These are phyloP conservation scores for Saccharomyces paradoxus DNA, from an alignment of 805 yeast genomes.

Conservation along the genomic window DNA sequence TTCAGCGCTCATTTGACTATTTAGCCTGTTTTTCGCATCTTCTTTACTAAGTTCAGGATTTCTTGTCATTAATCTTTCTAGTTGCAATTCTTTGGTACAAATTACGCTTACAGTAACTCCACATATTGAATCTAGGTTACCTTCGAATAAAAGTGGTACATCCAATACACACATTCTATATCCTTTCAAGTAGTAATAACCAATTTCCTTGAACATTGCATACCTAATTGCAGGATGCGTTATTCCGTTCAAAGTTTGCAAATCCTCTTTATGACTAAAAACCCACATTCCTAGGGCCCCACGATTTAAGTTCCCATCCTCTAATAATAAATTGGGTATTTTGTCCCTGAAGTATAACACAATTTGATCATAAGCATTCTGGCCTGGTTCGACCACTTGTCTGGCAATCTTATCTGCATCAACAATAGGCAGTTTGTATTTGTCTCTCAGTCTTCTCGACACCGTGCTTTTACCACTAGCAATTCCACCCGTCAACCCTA, in stretches of 20 bases:
- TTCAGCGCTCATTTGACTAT: conserved; percentile 63
- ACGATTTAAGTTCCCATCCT: conserved; percentile 49
- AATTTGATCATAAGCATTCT: conserved; percentile 58
- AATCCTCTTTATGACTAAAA: conserved; percentile 56
- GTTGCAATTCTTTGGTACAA: conserved; percentile 50
- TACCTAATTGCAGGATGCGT: conserved; percentile 79
- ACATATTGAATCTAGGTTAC: conserved; percentile 61
- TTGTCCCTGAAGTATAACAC: conserved; percentile 49
- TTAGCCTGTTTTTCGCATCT: conserved; percentile 67
- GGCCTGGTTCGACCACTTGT: conserved; percentile 77
- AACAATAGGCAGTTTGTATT: conserved; percentile 50
- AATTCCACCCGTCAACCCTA: conserved; percentile 97
- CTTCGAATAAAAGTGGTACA: conserved; percentile 84
- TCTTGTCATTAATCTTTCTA: conserved; percentile 53
- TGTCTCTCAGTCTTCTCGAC: conserved; percentile 46
- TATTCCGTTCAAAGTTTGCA: conserved; percentile 56
- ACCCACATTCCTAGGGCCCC: conserved; percentile 70
- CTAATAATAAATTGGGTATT: conserved; percentile 39
- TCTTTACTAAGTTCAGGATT: conserved; percentile 56
- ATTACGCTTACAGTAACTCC: conserved; percentile 63
- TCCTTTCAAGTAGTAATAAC: conserved; percentile 51
- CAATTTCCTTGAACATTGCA: conserved; percentile 51
- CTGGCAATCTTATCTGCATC: conserved; percentile 91
- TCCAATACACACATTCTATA: conserved; percentile 64
- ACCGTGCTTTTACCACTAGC: conserved; percentile 96